Percentiles rank a stretch among this genome's conserved stretches.
Conservation (phyloP, 208 protist genomes). For the Leishmania major region DNA sequence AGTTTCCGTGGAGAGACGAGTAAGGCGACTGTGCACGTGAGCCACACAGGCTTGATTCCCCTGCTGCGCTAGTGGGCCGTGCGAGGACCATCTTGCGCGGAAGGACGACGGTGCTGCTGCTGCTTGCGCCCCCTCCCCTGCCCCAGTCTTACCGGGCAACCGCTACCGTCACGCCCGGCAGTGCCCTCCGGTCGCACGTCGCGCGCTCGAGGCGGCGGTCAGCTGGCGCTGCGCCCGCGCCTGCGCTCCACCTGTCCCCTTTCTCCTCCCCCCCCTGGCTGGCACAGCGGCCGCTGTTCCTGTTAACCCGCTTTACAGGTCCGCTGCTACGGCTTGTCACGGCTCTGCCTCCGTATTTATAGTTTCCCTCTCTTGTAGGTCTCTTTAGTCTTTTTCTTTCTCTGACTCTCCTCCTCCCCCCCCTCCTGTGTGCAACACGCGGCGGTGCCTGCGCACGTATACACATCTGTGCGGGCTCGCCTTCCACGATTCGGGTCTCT, state of each 20-base stretch:
- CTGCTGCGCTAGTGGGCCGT: too few relatives aligned
- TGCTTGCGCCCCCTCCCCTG: neutral
- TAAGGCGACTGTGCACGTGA: neutral
- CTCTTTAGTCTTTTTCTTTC: neutral
- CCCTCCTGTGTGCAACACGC: neutral
- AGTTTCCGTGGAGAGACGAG: slow-evolving; percentile 65
- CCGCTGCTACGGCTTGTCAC: neutral
- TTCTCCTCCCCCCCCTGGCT: neutral
- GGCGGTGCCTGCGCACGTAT: neutral
- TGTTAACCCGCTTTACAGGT: neutral
- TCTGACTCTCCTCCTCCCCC: neutral
- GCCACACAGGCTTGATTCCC: neutral
- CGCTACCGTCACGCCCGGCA: neutral
- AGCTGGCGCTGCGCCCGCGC: neutral
- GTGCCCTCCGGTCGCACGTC: neutral
- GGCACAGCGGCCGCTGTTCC: neutral
- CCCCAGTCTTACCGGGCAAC: neutral
- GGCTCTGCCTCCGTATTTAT: neutral
- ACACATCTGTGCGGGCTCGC: neutral
- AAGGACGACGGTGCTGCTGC: neutral
- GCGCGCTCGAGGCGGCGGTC: neutral
- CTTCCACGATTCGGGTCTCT: neutral
- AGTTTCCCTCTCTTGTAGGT: neutral
- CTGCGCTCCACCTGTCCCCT: neutral
- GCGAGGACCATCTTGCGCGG: neutral